Percentiles rank a stretch among this genome's conserved stretches.
Evolutionary conservation across 2,329 filamentous ascomycete species (phyloP).

Genomic region (Mycosphaerella arachidis): DNA sequence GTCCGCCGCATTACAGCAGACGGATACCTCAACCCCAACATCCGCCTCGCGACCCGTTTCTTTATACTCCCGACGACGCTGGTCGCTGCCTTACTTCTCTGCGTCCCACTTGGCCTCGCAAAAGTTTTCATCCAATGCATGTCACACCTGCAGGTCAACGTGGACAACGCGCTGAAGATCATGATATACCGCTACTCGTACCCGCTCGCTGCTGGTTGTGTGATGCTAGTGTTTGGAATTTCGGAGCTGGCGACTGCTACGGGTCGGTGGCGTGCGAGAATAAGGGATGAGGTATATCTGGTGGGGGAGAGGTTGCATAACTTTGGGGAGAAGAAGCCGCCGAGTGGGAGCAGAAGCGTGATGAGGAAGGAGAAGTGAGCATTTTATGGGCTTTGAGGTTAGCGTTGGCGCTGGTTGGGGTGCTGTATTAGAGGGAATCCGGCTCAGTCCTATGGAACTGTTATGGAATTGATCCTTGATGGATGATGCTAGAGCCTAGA

Average conservation of each 20-base stretch:
- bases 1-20: slow-evolving; percentile 63
- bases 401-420: not conserved
- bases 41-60: slow-evolving; percentile 72
- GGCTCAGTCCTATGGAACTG: not conserved
- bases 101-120: slow-evolving; percentile 60
- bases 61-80: slow-evolving; percentile 74
- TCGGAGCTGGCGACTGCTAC: slow-evolving; percentile 53
- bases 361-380: slow-evolving; percentile 26
- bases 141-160: not conserved
- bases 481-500: not conserved
- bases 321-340: slow-evolving; percentile 61
- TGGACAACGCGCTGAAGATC: slow-evolving; percentile 10
- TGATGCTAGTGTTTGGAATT: slow-evolving; percentile 9
- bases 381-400: not conserved
- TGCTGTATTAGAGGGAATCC: not conserved
- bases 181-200: slow-evolving; percentile 66
- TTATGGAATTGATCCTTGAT: not conserved
- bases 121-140: slow-evolving; percentile 41
- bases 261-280: slow-evolving; percentile 70
- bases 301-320: slow-evolving; percentile 95
- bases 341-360: slow-evolving; percentile 30
- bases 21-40: slow-evolving; percentile 76
- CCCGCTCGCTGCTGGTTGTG: slow-evolving; percentile 46
- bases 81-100: slow-evolving; percentile 59
- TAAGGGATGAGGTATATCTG: slow-evolving; percentile 91